phyloP scores from a whole-genome alignment of 2,329 filamentous ascomycete species.

The Cladosporium sp. region DNA sequence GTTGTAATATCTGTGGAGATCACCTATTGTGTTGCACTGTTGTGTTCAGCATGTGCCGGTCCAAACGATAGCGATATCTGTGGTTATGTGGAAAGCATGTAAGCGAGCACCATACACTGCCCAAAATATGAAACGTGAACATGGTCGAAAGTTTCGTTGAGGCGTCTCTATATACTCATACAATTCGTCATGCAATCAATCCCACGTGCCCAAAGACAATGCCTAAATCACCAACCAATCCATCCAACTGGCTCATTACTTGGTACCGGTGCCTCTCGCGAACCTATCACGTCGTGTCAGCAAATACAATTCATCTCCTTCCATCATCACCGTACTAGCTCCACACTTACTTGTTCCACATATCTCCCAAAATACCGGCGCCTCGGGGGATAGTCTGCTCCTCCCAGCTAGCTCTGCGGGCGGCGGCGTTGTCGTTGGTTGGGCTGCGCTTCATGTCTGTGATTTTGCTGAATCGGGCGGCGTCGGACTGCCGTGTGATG shows the following conservation, averaged over 20 bases:
- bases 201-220: neutral
- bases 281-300: neutral
- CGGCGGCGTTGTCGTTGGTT: conserved; percentile 10
- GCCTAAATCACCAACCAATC: neutral
- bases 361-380: conserved; percentile 6
- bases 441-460: conserved; percentile 16
- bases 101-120: neutral
- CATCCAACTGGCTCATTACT: neutral
- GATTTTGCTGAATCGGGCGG: conserved; percentile 2
- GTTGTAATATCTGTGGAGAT: neutral
- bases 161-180: neutral
- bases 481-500: neutral
- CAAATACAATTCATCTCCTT: no score
- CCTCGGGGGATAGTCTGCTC: conserved; percentile 14
- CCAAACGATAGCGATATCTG: neutral
- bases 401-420: conserved; percentile 14
- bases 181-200: neutral
- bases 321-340: no score
- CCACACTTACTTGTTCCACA: conserved; percentile 15
- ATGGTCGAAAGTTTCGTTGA: neutral
- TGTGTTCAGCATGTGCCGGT: neutral
- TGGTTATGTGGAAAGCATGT: neutral
- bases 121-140: neutral
- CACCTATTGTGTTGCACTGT: no score
- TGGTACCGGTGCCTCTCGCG: neutral